A percentile compares a stretch with the other conserved stretches of the same genome.
Evolutionary conservation across 2,329 filamentous ascomycete species (phyloP).

Genomic region (Bisporella sp.): DNA sequence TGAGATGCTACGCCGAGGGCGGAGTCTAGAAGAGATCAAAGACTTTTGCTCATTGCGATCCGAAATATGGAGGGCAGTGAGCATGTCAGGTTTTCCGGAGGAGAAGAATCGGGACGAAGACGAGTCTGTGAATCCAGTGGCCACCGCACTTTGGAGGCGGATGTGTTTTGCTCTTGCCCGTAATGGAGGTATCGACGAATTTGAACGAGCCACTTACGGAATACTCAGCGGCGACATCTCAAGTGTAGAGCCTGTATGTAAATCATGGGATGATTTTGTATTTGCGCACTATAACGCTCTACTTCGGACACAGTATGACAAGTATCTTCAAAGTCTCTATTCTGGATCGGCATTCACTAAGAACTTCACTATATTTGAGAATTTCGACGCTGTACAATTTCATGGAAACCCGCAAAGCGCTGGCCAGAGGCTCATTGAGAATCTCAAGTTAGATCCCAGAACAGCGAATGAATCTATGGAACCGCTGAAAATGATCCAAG

Average conservation of each 20-base stretch:
- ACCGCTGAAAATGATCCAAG: conserved; percentile 70
- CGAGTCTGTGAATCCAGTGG: conserved; percentile 37
- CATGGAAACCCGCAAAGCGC: conserved; percentile 48
- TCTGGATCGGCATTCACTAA: conserved; percentile 45
- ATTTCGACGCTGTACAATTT: conserved; percentile 58
- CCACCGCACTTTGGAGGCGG: conserved; percentile 64
- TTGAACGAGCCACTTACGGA: conserved; percentile 86
- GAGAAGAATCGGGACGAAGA: conserved; percentile 39
- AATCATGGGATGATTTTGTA: conserved; percentile 77
- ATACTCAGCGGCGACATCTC: conserved; percentile 78
- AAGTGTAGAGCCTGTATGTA: conserved; percentile 70
- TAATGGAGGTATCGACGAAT: conserved; percentile 62
- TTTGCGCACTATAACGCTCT: conserved; percentile 87
- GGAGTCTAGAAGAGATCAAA: conserved; percentile 62
- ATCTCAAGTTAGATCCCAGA: conserved; percentile 48
- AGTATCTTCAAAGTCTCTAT: conserved; percentile 53
- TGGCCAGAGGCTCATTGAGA: conserved; percentile 52
- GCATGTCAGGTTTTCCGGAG: conserved; percentile 67
- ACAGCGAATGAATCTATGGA: conserved; percentile 52
- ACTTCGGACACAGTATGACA: conserved; percentile 71
- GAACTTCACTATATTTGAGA: conserved; percentile 51
- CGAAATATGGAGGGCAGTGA: conserved; percentile 83
- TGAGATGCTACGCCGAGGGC: conserved; percentile 84
- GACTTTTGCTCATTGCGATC: conserved; percentile 83
- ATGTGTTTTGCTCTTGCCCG: conserved; percentile 69